Evolutionary conservation across 345 rosid species (phyloP).

Genomic region (Punica granatum): DNA sequence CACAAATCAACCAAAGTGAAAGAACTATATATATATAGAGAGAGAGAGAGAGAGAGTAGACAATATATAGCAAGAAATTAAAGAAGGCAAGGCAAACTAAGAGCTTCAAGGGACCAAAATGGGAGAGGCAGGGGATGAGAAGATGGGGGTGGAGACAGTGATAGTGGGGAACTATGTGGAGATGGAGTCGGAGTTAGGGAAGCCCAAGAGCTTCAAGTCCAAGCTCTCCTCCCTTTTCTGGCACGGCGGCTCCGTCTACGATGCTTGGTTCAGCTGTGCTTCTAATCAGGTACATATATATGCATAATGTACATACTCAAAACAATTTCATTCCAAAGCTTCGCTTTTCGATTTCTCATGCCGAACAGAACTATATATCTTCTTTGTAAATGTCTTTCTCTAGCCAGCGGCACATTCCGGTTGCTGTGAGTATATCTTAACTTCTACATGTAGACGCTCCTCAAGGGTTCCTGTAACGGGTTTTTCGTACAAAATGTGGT

Average conservation of each 20-base stretch:
- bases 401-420: too few species aligned
- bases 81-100: too few species aligned
- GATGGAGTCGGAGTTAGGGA: slow-evolving; percentile 82
- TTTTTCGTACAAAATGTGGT: too few species aligned
- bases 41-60: slow-evolving; percentile 6
- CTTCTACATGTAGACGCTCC: too few species aligned
- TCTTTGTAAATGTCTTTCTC: too few species aligned
- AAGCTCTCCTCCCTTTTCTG: slow-evolving; percentile 67
- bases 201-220: slow-evolving; percentile 45
- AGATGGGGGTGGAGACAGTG: slow-evolving; percentile 73
- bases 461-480: too few species aligned
- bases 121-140: slow-evolving; percentile 11
- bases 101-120: not conserved
- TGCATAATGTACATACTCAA: too few species aligned
- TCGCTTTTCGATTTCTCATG: too few species aligned
- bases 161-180: slow-evolving; percentile 86
- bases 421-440: too few species aligned
- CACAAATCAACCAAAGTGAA: not conserved
- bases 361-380: too few species aligned
- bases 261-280: slow-evolving; percentile 99
- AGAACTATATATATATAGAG: not conserved
- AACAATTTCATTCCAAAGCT: too few species aligned
- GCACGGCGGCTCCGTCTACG: slow-evolving; percentile 97
- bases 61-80: too few species aligned
- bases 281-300: slow-evolving; percentile 86